Evolutionary conservation across 2,329 filamentous ascomycete species (phyloP).

Genomic region (Exophiala xenobiotica): DNA sequence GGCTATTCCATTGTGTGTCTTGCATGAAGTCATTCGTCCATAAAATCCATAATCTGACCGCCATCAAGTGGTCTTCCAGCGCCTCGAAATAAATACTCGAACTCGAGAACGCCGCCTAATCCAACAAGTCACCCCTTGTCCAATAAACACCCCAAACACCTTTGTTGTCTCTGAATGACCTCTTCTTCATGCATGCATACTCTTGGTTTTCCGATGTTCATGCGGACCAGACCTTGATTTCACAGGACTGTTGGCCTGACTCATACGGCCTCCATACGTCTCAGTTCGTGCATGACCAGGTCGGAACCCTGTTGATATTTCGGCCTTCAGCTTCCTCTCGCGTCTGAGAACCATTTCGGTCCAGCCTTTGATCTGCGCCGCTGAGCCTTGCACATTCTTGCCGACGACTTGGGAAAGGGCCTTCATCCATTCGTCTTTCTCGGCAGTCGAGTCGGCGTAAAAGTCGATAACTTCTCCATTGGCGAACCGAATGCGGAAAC

Average conservation of each 20-base stretch:
- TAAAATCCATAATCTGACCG: background rate
- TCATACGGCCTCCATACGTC: conserved; percentile 26
- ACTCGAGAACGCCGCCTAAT: conserved; percentile 3
- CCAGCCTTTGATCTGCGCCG: conserved; percentile 55
- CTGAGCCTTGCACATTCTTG: conserved; percentile 41
- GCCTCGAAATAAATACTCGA: too few species aligned
- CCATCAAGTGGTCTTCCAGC: too few species aligned
- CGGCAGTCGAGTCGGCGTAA: conserved; percentile 82
- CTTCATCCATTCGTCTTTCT: conserved; percentile 95
- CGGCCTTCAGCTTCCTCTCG: conserved; percentile 36
- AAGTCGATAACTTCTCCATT: conserved; percentile 99
- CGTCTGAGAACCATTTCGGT: conserved; percentile 59
- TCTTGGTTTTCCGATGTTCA: conserved; percentile 30
- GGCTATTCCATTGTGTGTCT: conserved; percentile 15
- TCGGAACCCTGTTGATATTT: conserved; percentile 13
- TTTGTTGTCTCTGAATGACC: background rate
- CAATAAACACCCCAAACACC: background rate
- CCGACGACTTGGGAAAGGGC: conserved; percentile 71
- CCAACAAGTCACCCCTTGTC: background rate
- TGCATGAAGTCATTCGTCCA: conserved; percentile 20
- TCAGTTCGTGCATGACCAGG: conserved; percentile 30
- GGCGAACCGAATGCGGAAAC: conserved; percentile 96
- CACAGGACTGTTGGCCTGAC: conserved; percentile 28
- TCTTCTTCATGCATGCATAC: conserved; percentile 26
- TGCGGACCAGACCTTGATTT: conserved; percentile 19